These are phyloP conservation scores for Phlebiopsis flavidoalba DNA, from an alignment of 768 basidiomycete genomes.

Conservation along the genomic window DNA sequence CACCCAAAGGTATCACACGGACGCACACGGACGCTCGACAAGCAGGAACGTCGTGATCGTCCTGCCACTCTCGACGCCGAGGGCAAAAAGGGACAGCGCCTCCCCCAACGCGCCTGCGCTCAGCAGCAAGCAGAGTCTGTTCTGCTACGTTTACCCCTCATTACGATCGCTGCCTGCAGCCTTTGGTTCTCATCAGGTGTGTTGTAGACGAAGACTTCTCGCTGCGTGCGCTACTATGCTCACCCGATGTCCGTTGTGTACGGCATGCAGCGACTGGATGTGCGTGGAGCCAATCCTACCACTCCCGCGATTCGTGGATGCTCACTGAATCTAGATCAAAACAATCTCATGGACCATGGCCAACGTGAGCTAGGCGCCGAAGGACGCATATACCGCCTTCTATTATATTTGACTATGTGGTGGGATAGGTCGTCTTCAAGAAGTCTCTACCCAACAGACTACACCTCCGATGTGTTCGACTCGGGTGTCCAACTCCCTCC, in stretches of 20 bases:
- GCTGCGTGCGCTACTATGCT: slow-evolving; percentile 7
- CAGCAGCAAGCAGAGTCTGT: slow-evolving; percentile 37
- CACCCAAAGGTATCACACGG: slow-evolving; percentile 5
- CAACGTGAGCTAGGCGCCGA: slow-evolving; percentile 37
- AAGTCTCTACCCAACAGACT: slow-evolving; percentile 56
- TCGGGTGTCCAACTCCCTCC: slow-evolving; percentile 63
- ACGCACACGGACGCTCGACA: not conserved
- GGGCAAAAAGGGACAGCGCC: not conserved
- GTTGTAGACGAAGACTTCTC: slow-evolving; percentile 20
- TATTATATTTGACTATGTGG: not conserved
- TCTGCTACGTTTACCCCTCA: slow-evolving; percentile 64
- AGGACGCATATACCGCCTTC: not conserved
- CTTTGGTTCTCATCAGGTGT: slow-evolving; percentile 50
- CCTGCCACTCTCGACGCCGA: not conserved
- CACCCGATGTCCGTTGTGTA: slow-evolving; percentile 1
- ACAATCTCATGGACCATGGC: slow-evolving; percentile 68
- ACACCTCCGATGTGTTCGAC: slow-evolving; percentile 61
- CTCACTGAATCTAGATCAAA: slow-evolving; percentile 43
- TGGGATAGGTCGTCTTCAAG: slow-evolving; percentile 54
- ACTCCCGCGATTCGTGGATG: slow-evolving; percentile 1
- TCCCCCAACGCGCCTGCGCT: not conserved
- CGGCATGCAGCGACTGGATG: slow-evolving; percentile 22
- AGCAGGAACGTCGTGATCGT: slow-evolving; percentile 1
- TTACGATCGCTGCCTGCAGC: slow-evolving; percentile 60
- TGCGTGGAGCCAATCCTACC: slow-evolving; percentile 9